Evolutionary conservation across 805 yeast species (phyloP).

Genomic region (Barnettozyma siamensis): DNA sequence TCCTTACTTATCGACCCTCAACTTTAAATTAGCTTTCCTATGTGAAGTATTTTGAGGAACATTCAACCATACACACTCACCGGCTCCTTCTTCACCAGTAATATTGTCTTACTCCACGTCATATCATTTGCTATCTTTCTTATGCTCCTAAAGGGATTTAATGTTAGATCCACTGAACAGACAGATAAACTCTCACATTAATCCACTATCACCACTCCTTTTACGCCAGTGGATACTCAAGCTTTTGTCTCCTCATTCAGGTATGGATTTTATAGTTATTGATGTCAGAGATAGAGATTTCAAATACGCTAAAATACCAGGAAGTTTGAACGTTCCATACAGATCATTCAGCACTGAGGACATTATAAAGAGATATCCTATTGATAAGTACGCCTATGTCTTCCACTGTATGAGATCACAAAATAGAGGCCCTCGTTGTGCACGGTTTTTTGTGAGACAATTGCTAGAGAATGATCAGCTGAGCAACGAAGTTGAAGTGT

Average conservation of each 20-base stretch:
- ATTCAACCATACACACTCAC: too few species aligned
- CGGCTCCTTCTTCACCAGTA: too few species aligned
- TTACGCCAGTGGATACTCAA: constrained; percentile 3
- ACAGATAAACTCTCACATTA: background rate
- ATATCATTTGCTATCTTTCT: too few species aligned
- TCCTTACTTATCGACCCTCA: too few species aligned
- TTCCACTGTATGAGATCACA: constrained; percentile 25
- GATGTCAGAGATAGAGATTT: constrained; percentile 20
- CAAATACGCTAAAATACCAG: constrained; percentile 10
- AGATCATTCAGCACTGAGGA: constrained; percentile 4
- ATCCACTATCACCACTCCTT: background rate
- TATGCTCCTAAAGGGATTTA: too few species aligned
- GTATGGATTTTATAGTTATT: constrained; percentile 8
- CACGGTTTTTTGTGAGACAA: constrained; percentile 9
- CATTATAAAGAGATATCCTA: constrained; percentile 6
- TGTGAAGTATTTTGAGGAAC: too few species aligned
- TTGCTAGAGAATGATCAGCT: constrained; percentile 2
- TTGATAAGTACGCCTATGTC: constrained; percentile 5
- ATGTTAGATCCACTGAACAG: background rate
- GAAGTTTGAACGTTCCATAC: constrained; percentile 12
- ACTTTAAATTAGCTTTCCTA: too few species aligned
- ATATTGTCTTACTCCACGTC: too few species aligned
- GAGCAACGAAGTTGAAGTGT: constrained; percentile 10
- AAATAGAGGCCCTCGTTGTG: constrained; percentile 18
- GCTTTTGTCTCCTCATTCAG: constrained; percentile 4